These are phyloP conservation scores for Myxozyma sirexii DNA, from an alignment of 805 yeast species.

Conservation along the genomic window DNA sequence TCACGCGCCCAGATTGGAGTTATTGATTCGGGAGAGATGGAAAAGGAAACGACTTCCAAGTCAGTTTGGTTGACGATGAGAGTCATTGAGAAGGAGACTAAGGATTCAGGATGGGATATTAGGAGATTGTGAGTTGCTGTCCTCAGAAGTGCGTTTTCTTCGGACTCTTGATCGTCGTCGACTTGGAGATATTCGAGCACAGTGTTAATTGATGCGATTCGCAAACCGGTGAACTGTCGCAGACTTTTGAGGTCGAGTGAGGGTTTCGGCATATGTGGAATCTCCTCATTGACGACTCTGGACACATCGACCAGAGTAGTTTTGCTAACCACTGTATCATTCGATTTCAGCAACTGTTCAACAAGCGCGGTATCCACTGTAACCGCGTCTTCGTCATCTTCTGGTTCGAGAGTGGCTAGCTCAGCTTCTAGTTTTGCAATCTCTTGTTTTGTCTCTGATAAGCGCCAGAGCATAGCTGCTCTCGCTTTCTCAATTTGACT, in stretches of 20 bases:
- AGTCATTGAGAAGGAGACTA: constrained; percentile 1
- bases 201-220: background rate
- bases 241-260: constrained; percentile 16
- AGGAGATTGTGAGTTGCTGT: constrained; percentile 6
- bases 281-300: background rate
- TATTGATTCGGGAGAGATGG: background rate
- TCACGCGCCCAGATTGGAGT: constrained; percentile 21
- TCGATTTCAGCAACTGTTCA: background rate
- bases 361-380: background rate
- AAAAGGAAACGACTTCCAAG: constrained; percentile 15
- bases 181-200: constrained; percentile 1
- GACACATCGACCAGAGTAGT: background rate
- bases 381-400: background rate
- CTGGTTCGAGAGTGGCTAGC: background rate
- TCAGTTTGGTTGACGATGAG: constrained; percentile 26
- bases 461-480: constrained; percentile 5
- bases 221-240: constrained; percentile 13
- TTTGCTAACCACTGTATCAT: background rate
- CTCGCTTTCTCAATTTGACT: background rate
- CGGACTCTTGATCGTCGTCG: background rate
- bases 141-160: background rate
- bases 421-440: background rate
- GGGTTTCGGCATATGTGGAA: constrained; percentile 22
- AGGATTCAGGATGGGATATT: constrained; percentile 7
- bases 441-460: constrained; percentile 1